Conservation (phyloP, 2,329 filamentous ascomycete species). For the Colletotrichum chlorophyti region DNA sequence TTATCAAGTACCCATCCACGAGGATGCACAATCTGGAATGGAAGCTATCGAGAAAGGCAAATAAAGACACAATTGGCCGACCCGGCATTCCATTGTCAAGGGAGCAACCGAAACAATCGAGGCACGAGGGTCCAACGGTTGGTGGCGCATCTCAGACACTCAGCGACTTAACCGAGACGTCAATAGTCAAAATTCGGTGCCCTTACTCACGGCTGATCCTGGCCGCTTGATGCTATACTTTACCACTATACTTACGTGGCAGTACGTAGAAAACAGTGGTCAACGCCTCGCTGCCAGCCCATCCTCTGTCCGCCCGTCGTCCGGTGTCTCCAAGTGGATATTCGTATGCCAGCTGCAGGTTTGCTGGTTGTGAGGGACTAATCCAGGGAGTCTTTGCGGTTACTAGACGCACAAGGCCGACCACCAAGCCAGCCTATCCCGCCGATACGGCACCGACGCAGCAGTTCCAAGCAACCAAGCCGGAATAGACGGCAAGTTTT, state of each 20-base stretch:
- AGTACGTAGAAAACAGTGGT: too few relatives aligned
- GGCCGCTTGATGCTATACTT: neutral
- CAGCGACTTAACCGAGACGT: neutral
- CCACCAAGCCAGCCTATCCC: too few relatives aligned
- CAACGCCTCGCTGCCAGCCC: too few relatives aligned
- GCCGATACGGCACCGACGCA: neutral
- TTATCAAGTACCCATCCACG: neutral
- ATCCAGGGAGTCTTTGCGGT: too few relatives aligned
- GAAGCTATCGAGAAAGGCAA: neutral
- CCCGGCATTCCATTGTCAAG: too few relatives aligned
- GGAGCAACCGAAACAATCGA: neutral
- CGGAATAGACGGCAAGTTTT: constrained; percentile 6
- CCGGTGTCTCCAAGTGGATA: too few relatives aligned
- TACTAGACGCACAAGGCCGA: too few relatives aligned
- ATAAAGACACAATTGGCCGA: too few relatives aligned
- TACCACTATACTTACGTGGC: too few relatives aligned
- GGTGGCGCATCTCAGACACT: neutral
- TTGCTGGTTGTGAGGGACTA: too few relatives aligned
- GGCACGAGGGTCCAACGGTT: neutral
- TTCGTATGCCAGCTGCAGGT: too few relatives aligned
- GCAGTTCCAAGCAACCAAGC: constrained; percentile 10
- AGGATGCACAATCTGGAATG: neutral
- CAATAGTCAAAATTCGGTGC: neutral
- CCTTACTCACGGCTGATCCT: neutral
- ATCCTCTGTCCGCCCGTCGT: too few relatives aligned